Base-by-base conservation (phyloP, 2,329 filamentous ascomycete species). In the Bertia moriformis region DNA sequence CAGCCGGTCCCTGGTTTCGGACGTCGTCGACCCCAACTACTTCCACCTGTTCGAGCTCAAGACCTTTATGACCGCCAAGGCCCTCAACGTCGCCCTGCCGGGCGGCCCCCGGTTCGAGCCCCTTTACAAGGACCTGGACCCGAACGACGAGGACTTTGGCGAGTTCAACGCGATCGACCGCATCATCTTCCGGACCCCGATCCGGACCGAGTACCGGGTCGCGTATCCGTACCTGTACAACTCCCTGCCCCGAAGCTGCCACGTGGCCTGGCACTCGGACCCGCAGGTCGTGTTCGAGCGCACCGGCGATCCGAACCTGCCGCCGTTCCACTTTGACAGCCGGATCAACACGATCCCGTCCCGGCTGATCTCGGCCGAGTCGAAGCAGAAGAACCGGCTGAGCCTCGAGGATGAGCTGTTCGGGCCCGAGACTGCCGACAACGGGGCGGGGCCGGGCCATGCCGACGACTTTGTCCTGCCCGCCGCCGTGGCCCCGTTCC, bases 141-240 rank as follows among this genome's bases (percentile, higher is more conserved):
- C 91, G 2, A 98, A 98, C 51, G 89, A 96, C 49, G 91, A 98
- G 58, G 91, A 98, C 54, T 98, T 98, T 61, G 91, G 91, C 60
- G 91, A 98, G 60, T 98, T 98, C 69, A 98, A 98, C 54, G 89
- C 91, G 20, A 98, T 98, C 50, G 91, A 98, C 53, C 85, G 93
- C 49, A 98, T 98, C 60, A 98, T 98, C 48, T 98, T 98, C 70
- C 83, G 91, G 46, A 81, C 83, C 37, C 88, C 89, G 1, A 93
- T 96, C 46, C 78, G 89, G 48, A 98, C 89, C 5, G 91, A 98
- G 60, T 95, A 93, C 52, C 78, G 89, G 37, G 91, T 98, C 32
- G 87, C 87, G 1, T 96, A 86, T 56, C 91, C 91, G 0, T 95
- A 82, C 56, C 69, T 98, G 4, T 98, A 98, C 65, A 98, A 98